A percentile compares a stretch with the other conserved stretches of the same genome.
These are phyloP conservation scores for Trametes cubensis DNA, from an alignment of 768 basidiomycete species.

Conservation along the genomic window DNA sequence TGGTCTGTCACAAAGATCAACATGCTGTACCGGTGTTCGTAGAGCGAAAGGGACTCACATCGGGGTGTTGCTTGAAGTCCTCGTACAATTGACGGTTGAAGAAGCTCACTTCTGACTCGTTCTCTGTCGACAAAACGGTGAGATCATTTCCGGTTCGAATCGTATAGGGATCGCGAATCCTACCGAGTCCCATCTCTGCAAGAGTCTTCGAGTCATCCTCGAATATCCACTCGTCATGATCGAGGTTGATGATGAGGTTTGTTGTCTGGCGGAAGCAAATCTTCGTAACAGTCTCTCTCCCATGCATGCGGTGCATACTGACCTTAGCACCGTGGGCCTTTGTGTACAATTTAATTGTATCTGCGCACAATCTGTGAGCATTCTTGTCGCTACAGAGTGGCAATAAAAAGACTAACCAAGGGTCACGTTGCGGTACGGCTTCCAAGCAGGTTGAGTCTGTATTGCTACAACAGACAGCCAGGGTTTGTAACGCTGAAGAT, in stretches of 20 bases:
- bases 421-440: slow-evolving; percentile 74
- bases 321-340: slow-evolving; percentile 96
- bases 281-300: not conserved
- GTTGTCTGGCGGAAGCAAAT: slow-evolving; percentile 62
- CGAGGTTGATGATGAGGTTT: slow-evolving; percentile 97
- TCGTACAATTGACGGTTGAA: slow-evolving; percentile 82
- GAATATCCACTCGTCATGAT: slow-evolving; percentile 93
- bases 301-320: slow-evolving; percentile 11
- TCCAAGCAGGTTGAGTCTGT: slow-evolving; percentile 78
- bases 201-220: slow-evolving; percentile 66
- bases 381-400: not conserved
- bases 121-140: slow-evolving; percentile 56
- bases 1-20: slow-evolving; percentile 21
- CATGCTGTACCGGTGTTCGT: not conserved
- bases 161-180: slow-evolving; percentile 28
- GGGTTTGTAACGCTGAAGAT: slow-evolving; percentile 14
- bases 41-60: slow-evolving; percentile 46
- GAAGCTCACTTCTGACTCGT: slow-evolving; percentile 94
- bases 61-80: slow-evolving; percentile 79
- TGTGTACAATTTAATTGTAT: slow-evolving; percentile 93
- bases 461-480: slow-evolving; percentile 53
- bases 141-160: not conserved
- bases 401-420: slow-evolving; percentile 53
- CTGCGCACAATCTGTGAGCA: slow-evolving; percentile 43
- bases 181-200: slow-evolving; percentile 77